Base-by-base conservation (phyloP, 2,329 filamentous ascomycete genomes). In the Acarospora socialis region DNA sequence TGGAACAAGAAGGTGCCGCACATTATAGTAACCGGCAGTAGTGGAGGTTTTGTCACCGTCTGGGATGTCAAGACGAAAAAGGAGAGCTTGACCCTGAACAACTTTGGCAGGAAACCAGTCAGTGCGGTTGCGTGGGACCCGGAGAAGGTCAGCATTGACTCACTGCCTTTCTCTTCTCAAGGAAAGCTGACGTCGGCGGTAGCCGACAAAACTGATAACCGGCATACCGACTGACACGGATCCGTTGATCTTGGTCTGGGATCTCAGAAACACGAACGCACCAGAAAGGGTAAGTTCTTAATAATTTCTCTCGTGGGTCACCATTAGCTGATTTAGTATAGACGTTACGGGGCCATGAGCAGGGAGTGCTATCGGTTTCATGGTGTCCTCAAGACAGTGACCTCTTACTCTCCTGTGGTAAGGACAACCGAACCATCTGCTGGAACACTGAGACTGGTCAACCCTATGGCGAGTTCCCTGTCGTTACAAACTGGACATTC, bases 401-500 rank as follows among this genome's bases (percentile, higher is more conserved):
- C 46, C 66, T 98, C 30, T 61, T 98, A 30, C 67, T 98, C 14
- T 98, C 90, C 2, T 92, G 80, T 43, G 92, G 90, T 44, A 95
- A 95, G 59, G 90, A 98, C 57, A 95, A 95, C 52, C 74, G 82
- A 46, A 94, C 86, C 2, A 70, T 98, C 38, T 76, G 90, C 39
- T 98, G 92, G 90, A 95, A 95, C 55, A 83, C 90, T 1, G 81
- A 90, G 49, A 93, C 80, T 3, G 87, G 87, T 32, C 74, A 90
- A 51, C 67, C 72, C 8, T 79, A 84, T 41, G 90, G 92, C 43
- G 87, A 95, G 57, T 87, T 95, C 50, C 86, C 87, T 4, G 83
- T 94, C 47, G 86, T 92, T 33, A 94, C 87, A n/a, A 98, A 95
- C 57, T 98, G 90, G 87, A 93, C 86, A 4, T 98, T 98, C 63